Evolutionary conservation across 768 basidiomycete genomes (phyloP).

Genomic region (Dioszegia hungarica): DNA sequence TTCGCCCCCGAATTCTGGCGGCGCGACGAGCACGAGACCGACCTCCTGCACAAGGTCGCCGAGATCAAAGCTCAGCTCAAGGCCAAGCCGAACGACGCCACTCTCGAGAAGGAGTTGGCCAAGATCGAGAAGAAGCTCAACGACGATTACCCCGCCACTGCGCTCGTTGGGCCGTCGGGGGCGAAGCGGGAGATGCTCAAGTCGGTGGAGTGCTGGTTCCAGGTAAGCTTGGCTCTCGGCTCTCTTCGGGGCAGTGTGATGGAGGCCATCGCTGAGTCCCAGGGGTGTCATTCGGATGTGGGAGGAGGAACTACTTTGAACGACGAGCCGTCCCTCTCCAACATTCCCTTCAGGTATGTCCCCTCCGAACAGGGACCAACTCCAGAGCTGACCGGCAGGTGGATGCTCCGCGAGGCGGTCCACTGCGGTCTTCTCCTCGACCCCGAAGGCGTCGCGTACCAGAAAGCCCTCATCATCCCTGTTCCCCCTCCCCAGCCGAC

Average conservation of each 20-base stretch:
- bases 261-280: too few relatives aligned
- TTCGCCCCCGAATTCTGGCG: slow-evolving; percentile 29
- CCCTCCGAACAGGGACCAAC: neutral
- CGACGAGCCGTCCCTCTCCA: slow-evolving; percentile 5
- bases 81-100: neutral
- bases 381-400: slow-evolving; percentile 1
- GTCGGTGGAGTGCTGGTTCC: slow-evolving; percentile 20
- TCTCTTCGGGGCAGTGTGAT: too few relatives aligned
- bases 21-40: slow-evolving; percentile 2
- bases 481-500: too few relatives aligned
- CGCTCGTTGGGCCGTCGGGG: neutral
- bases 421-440: slow-evolving; percentile 19
- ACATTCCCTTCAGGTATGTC: slow-evolving; percentile 18
- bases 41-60: neutral
- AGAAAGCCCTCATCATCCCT: neutral
- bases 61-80: neutral
- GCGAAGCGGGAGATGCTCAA: neutral
- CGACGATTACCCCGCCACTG: neutral
- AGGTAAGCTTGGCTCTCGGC: too few relatives aligned
- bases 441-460: neutral
- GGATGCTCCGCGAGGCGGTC: slow-evolving; percentile 12
- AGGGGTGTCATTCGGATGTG: slow-evolving; percentile 24
- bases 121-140: neutral
- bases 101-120: neutral
- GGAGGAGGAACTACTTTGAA: slow-evolving; percentile 17